Evolutionary conservation across 768 basidiomycete species (phyloP).

Genomic region (Phylloporus rhodoxanthus): DNA sequence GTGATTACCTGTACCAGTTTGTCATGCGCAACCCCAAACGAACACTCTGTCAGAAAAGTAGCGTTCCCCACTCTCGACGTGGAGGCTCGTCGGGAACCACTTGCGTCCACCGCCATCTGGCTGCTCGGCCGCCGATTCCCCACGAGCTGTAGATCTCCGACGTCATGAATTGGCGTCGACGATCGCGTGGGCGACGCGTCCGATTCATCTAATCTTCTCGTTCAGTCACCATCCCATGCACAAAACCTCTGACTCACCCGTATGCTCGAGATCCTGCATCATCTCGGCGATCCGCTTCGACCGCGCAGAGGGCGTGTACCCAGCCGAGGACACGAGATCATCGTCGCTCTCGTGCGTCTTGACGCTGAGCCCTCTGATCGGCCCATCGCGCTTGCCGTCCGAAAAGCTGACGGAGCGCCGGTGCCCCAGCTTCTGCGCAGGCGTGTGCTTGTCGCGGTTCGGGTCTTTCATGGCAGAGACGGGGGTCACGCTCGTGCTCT

Average conservation of each 20-base stretch:
- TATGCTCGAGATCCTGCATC: slow-evolving; percentile 66
- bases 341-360: slow-evolving; percentile 37
- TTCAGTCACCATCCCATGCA: slow-evolving; percentile 3
- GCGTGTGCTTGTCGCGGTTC: slow-evolving; percentile 47
- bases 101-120: slow-evolving; percentile 21
- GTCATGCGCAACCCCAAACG: slow-evolving; percentile 92
- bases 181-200: slow-evolving; percentile 55
- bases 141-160: slow-evolving; percentile 45
- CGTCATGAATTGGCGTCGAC: slow-evolving; percentile 39
- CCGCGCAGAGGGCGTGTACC: slow-evolving; percentile 53
- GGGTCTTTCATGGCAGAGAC: slow-evolving; percentile 53
- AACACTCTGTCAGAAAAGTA: slow-evolving; percentile 92
- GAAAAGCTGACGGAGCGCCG: slow-evolving; percentile 95
- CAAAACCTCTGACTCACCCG: slow-evolving; percentile 47
- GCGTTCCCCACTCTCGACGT: slow-evolving; percentile 46
- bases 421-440: slow-evolving; percentile 43
- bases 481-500: slow-evolving; percentile 47
- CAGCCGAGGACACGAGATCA: slow-evolving; percentile 26
- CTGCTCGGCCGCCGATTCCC: slow-evolving; percentile 37
- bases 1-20: slow-evolving; percentile 88
- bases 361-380: slow-evolving; percentile 59
- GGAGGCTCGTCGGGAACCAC: slow-evolving; percentile 35
- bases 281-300: slow-evolving; percentile 79
- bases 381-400: slow-evolving; percentile 85
- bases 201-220: slow-evolving; percentile 23